Evolutionary conservation across 257 asterid genomes (phyloP).

Genomic region (Solanum habrochaites): DNA sequence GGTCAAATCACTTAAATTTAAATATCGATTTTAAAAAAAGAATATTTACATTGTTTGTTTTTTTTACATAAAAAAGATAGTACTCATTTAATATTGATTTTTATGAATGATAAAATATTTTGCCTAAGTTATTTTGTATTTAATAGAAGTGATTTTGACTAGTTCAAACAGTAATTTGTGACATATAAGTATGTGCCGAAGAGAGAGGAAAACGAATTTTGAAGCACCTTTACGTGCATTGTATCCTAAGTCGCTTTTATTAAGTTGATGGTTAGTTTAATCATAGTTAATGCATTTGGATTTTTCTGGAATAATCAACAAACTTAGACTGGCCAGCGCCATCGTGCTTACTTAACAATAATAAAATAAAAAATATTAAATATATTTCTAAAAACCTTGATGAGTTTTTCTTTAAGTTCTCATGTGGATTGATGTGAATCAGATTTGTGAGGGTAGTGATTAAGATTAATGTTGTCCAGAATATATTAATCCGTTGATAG

Average conservation of each 20-base stretch:
- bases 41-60: no score
- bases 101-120: background rate
- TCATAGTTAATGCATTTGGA: background rate
- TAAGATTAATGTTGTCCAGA: no score
- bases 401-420: no score
- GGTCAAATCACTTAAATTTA: rapidly evolving
- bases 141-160: background rate
- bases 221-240: background rate
- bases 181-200: background rate
- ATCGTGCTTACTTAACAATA: no score
- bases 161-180: background rate
- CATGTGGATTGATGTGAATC: no score
- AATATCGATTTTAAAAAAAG: no score
- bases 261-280: background rate
- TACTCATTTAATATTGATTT: background rate
- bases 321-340: background rate
- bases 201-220: background rate
- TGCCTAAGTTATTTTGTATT: background rate
- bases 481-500: no score
- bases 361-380: no score
- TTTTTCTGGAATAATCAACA: background rate
- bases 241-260: background rate
- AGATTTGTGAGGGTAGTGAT: no score
- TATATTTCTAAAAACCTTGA: no score
- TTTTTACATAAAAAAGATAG: no score